Conservation (phyloP, 2,329 filamentous ascomycete species). For the Colletotrichum spinosum region DNA sequence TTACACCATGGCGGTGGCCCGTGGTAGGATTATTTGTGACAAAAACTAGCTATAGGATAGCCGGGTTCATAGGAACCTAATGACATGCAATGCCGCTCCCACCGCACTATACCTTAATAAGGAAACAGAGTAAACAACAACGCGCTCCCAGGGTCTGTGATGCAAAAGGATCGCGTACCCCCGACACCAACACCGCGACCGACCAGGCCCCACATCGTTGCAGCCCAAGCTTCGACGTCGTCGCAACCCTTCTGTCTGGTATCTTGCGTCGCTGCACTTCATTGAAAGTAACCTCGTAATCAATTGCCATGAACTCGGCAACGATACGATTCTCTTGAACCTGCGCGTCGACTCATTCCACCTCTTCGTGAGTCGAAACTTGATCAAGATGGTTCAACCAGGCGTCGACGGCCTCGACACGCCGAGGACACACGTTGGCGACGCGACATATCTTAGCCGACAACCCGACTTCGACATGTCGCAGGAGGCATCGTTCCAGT, state of each 20-base stretch:
- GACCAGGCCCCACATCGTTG: constrained; percentile 22
- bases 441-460: constrained; percentile 82
- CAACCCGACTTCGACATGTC: constrained; percentile 84
- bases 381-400: constrained; percentile 69
- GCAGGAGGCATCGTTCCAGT: constrained; percentile 87
- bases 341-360: constrained; percentile 12
- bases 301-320: too few relatives aligned
- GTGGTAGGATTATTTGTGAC: too few relatives aligned
- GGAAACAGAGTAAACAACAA: constrained; percentile 53
- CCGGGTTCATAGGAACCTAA: too few relatives aligned
- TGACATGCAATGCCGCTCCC: too few relatives aligned
- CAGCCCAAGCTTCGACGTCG: constrained; percentile 15
- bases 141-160: constrained; percentile 18
- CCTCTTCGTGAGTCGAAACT: constrained; percentile 18
- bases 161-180: too few relatives aligned
- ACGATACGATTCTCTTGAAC: not conserved
- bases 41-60: too few relatives aligned
- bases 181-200: constrained; percentile 23
- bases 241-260: constrained; percentile 6
- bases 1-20: too few relatives aligned
- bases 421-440: constrained; percentile 85
- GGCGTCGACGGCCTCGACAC: constrained; percentile 80
- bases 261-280: constrained; percentile 9
- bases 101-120: too few relatives aligned
- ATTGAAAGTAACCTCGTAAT: too few relatives aligned